These are phyloP conservation scores for Fusarium nanum DNA, from an alignment of 2,329 filamentous ascomycete genomes.

Conservation along the genomic window DNA sequence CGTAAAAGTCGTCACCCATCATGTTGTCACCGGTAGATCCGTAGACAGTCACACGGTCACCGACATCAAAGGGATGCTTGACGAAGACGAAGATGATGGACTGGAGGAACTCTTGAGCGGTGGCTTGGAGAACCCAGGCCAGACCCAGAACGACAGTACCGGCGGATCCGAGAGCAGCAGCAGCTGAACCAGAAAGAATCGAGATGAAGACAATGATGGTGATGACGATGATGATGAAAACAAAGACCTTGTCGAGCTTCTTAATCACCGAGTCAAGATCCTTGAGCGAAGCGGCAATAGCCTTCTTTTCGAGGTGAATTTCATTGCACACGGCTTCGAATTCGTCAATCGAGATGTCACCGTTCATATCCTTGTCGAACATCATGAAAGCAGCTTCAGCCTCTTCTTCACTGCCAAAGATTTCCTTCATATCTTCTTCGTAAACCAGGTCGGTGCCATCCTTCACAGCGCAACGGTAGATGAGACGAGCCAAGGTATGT, in stretches of 20 bases:
- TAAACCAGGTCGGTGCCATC: conserved; percentile 80
- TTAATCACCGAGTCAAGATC: conserved; percentile 93
- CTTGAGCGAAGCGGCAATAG: conserved; percentile 93
- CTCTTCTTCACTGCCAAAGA: conserved; percentile 86
- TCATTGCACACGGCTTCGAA: conserved; percentile 93
- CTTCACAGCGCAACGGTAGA: conserved; percentile 88
- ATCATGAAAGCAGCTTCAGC: conserved; percentile 89
- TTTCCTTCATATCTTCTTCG: conserved; percentile 79
- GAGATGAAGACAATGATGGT: conserved; percentile 88
- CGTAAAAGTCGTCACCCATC: conserved; percentile 92
- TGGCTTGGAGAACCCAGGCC: conserved; percentile 92
- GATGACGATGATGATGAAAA: conserved; percentile 86
- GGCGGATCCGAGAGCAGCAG: conserved; percentile 88
- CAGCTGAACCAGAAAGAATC: conserved; percentile 89
- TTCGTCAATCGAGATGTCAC: conserved; percentile 95
- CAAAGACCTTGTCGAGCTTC: conserved; percentile 88
- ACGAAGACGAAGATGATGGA: conserved; percentile 96
- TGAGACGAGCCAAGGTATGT: conserved; percentile 85
- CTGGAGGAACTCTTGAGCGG: conserved; percentile 93
- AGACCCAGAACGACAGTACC: conserved; percentile 89
- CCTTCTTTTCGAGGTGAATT: conserved; percentile 93
- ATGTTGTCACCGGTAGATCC: conserved; percentile 85
- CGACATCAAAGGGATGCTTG: conserved; percentile 97
- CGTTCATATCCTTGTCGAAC: conserved; percentile 97
- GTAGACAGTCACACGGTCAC: conserved; percentile 91